A percentile compares a stretch with the other conserved stretches of the same genome.
These are phyloP conservation scores for Alternaria sp. DNA, from an alignment of 2,329 filamentous ascomycete species.

Conservation along the genomic window DNA sequence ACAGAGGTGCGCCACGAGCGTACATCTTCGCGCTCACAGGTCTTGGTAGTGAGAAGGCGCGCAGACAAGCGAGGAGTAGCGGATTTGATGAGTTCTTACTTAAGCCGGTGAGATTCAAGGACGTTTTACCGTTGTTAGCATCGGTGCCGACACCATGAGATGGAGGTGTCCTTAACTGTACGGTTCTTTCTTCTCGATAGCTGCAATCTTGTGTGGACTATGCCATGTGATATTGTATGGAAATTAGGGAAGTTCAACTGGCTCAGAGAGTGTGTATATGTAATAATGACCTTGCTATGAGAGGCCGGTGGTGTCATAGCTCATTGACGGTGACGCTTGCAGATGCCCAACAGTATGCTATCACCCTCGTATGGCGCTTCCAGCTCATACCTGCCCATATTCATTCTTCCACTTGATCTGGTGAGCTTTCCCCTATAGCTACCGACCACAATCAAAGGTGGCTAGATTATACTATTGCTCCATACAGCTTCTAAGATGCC, in stretches of 20 bases:
- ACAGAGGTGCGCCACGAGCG: background rate
- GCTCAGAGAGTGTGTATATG: background rate
- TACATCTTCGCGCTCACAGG: constrained; percentile 35
- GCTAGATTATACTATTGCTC: background rate
- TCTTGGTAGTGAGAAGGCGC: constrained; percentile 27
- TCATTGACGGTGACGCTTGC: background rate
- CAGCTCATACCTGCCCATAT: background rate
- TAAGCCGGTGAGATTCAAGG: constrained; percentile 35
- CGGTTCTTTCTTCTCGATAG: background rate
- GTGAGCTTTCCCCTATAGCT: background rate
- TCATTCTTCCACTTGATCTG: background rate
- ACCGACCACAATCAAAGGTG: background rate
- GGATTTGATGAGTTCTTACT: constrained; percentile 35
- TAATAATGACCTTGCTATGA: background rate
- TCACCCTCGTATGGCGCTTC: background rate
- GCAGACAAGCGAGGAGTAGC: constrained; percentile 24
- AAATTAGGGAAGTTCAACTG: background rate
- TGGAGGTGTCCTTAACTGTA: background rate
- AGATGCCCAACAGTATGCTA: background rate
- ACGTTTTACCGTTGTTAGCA: constrained; percentile 21
- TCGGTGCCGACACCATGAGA: background rate
- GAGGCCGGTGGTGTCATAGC: no score
- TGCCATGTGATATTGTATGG: background rate
- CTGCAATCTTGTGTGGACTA: background rate
- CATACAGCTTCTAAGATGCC: background rate